These are phyloP conservation scores for Phoenix dactylifera DNA, from an alignment of 176 grass and related monocot species.

Conservation along the genomic window DNA sequence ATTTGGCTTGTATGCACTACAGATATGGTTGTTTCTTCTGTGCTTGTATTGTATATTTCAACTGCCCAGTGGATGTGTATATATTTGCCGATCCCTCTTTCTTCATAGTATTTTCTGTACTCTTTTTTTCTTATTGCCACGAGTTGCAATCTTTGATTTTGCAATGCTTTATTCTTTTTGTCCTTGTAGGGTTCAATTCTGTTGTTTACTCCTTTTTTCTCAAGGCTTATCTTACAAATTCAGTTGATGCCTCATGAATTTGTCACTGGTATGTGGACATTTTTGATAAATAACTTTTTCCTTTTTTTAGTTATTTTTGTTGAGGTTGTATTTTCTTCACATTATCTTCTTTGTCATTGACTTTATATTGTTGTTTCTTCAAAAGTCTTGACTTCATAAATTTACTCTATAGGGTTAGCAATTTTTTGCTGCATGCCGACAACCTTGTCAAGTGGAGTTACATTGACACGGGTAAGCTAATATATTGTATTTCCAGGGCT, in stretches of 20 bases:
- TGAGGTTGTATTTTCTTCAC: conserved; percentile 4
- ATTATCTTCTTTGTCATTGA: conserved; percentile 10
- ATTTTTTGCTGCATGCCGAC: conserved; percentile 98
- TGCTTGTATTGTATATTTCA: too few species aligned
- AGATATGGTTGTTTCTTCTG: too few species aligned
- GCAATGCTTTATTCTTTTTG: background rate
- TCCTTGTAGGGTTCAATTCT: conserved; percentile 70
- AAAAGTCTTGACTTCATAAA: too few species aligned
- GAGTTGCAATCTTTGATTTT: too few species aligned
- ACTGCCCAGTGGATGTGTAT: too few species aligned
- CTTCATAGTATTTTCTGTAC: too few species aligned
- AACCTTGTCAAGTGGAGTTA: conserved; percentile 88
- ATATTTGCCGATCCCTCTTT: too few species aligned
- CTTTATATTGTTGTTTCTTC: too few species aligned
- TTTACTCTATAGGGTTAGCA: conserved; percentile 54
- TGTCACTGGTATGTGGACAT: conserved; percentile 63
- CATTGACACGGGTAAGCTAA: conserved; percentile 59
- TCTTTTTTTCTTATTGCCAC: too few species aligned
- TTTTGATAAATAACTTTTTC: too few species aligned
- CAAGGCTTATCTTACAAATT: conserved; percentile 58
- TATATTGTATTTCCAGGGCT: background rate
- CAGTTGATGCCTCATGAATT: conserved; percentile 72
- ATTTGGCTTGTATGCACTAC: too few species aligned
- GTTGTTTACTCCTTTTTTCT: conserved; percentile 69
- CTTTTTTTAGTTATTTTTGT: too few species aligned